These are phyloP conservation scores for Neurospora discreta DNA, from an alignment of 495 filamentous ascomycete species.

Conservation along the genomic window DNA sequence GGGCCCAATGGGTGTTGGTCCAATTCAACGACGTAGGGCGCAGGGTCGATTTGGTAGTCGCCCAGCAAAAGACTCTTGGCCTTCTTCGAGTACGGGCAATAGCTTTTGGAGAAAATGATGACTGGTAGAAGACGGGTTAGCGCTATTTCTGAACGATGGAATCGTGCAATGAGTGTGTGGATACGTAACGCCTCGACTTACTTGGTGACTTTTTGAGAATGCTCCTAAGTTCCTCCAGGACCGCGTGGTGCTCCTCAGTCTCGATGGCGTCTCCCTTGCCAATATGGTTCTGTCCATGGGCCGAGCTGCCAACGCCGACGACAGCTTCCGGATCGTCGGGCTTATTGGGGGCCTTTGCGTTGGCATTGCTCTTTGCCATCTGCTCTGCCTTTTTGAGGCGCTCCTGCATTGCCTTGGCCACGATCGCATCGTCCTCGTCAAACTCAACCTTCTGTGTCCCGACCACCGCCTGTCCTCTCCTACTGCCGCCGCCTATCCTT, in stretches of 20 bases:
- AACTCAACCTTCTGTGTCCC: conserved; percentile 31
- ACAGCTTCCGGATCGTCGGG: conserved; percentile 36
- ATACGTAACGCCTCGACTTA: conserved; percentile 31
- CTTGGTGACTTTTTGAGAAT: conserved; percentile 76
- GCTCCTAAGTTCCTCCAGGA: conserved; percentile 52
- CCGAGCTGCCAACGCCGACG: conserved; percentile 43
- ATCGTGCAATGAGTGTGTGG: background rate
- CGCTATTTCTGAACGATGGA: conserved; percentile 1
- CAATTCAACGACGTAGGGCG: conserved; percentile 83
- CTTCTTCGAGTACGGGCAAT: conserved; percentile 71
- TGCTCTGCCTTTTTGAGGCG: conserved; percentile 39
- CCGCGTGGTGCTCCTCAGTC: conserved; percentile 44
- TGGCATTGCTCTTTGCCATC: conserved; percentile 44
- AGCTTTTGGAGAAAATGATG: conserved; percentile 91
- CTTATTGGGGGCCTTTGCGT: conserved; percentile 41
- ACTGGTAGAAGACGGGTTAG: conserved; percentile 39
- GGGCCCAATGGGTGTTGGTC: conserved; percentile 67
- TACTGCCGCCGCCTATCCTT: conserved; percentile 6
- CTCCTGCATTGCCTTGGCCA: conserved; percentile 32
- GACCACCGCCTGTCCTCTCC: conserved; percentile 20
- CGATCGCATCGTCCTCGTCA: conserved; percentile 31
- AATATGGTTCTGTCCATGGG: conserved; percentile 49
- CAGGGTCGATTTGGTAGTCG: conserved; percentile 69
- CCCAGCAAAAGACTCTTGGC: conserved; percentile 77
- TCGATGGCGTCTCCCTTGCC: conserved; percentile 31